phyloP scores from a whole-genome alignment of 139 green algal genomes.

The Nannochloris sp. region DNA sequence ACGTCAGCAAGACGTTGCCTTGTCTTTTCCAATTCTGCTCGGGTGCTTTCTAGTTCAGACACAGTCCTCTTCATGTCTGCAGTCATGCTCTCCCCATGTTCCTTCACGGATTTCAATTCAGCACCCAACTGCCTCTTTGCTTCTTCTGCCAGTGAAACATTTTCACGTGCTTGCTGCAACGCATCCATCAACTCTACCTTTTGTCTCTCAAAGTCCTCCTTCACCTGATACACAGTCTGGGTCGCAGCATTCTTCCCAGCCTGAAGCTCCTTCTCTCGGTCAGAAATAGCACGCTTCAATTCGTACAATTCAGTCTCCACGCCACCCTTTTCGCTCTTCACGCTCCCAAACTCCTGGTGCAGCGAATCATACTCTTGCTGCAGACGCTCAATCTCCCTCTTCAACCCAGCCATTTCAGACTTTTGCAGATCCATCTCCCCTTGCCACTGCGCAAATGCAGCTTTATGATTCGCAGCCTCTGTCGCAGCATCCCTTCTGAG shows the following conservation, averaged over 20 bases:
- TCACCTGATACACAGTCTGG: slow-evolving; percentile 32
- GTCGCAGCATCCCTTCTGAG: slow-evolving; percentile 44
- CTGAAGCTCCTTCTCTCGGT: slow-evolving; percentile 44
- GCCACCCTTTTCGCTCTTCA: slow-evolving; percentile 28
- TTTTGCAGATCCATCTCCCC: slow-evolving; percentile 43
- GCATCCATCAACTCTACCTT: slow-evolving; percentile 23
- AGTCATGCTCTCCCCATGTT: neutral
- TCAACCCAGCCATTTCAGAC: slow-evolving; percentile 39
- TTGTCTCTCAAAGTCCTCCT: slow-evolving; percentile 10
- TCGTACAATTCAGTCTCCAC: slow-evolving; percentile 52
- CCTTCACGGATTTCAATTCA: neutral
- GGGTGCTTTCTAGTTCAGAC: neutral
- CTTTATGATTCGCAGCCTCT: slow-evolving; percentile 37
- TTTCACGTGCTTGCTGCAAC: slow-evolving; percentile 2
- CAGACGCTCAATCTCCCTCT: slow-evolving; percentile 58
- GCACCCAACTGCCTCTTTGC: slow-evolving; percentile 19
- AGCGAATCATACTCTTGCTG: slow-evolving; percentile 54
- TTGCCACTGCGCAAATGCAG: slow-evolving; percentile 40
- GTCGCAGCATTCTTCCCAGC: slow-evolving; percentile 46
- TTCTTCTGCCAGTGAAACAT: slow-evolving; percentile 7
- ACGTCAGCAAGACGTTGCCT: neutral
- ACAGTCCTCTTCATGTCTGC: neutral
- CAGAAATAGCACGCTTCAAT: slow-evolving; percentile 35
- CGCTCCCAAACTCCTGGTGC: slow-evolving; percentile 38
- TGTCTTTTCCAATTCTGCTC: neutral